These are phyloP conservation scores for Zygotorulaspora florentina DNA, from an alignment of 805 yeast species.

Conservation along the genomic window DNA sequence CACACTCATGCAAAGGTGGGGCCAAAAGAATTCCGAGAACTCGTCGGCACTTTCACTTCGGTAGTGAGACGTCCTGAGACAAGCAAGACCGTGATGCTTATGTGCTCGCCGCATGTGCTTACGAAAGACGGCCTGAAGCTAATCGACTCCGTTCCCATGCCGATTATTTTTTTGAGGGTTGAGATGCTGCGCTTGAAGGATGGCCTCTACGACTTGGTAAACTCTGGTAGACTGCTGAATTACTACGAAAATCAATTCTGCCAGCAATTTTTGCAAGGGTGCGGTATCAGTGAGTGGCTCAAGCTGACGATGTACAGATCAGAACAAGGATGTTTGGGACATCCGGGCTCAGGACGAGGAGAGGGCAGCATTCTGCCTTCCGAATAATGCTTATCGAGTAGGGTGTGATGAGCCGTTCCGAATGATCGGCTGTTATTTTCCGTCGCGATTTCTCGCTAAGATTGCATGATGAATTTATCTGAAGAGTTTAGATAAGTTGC, in stretches of 20 bases:
- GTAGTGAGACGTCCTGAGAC: slow-evolving; percentile 16
- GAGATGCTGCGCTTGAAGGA: slow-evolving; percentile 20
- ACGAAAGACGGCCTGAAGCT: slow-evolving; percentile 30
- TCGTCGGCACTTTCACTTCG: slow-evolving; percentile 31
- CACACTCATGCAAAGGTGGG: slow-evolving; percentile 27
- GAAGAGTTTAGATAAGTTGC: neutral
- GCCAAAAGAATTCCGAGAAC: slow-evolving; percentile 32
- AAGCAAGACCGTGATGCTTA: slow-evolving; percentile 24
- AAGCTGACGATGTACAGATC: slow-evolving; percentile 17
- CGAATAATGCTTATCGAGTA: too few relatives aligned
- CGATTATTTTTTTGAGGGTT: slow-evolving; percentile 30
- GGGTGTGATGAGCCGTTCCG: neutral
- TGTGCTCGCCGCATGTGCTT: slow-evolving; percentile 34
- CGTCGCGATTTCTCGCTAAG: neutral
- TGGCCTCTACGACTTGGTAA: slow-evolving; percentile 20
- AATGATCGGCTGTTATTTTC: neutral
- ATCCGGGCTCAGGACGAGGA: too few relatives aligned
- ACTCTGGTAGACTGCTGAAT: slow-evolving; percentile 28
- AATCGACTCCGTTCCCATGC: slow-evolving; percentile 28
- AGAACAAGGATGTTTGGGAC: neutral
- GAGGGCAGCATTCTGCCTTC: too few relatives aligned
- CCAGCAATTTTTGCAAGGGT: slow-evolving; percentile 23
- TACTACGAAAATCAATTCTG: slow-evolving; percentile 34
- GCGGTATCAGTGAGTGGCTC: slow-evolving; percentile 30
- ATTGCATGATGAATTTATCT: neutral